Evolutionary conservation across 495 filamentous ascomycete species (phyloP).

Genomic region (Penicillium riverlandense): DNA sequence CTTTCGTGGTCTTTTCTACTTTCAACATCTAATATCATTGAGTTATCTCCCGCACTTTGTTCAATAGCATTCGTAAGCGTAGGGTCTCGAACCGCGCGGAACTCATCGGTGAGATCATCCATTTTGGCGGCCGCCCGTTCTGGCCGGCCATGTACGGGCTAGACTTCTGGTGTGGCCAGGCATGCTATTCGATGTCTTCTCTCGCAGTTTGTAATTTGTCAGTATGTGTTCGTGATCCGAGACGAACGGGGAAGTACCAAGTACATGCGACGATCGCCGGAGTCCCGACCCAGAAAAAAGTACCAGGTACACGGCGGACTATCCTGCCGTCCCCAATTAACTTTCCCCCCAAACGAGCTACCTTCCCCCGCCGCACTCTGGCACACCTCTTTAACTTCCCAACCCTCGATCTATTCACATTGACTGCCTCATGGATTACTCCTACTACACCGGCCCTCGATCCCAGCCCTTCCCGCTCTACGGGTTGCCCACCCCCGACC

Average conservation of each 20-base stretch:
- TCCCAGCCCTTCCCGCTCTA: slow-evolving; percentile 32
- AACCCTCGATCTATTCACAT: not conserved
- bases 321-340: no score
- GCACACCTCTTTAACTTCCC: not conserved
- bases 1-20: not conserved
- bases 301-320: no score
- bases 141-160: slow-evolving; percentile 6
- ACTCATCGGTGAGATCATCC: slow-evolving; percentile 15
- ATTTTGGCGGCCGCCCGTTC: slow-evolving; percentile 4
- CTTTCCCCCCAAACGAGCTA: no score
- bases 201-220: no score
- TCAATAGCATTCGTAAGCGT: not conserved
- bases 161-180: not conserved
- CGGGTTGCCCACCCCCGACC: slow-evolving; percentile 32
- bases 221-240: no score
- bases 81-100: no score
- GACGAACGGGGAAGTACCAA: not conserved
- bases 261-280: not conserved
- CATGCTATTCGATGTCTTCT: no score
- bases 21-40: slow-evolving; percentile 5
- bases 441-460: slow-evolving; percentile 25
- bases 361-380: not conserved
- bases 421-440: slow-evolving; percentile 30
- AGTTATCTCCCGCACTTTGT: not conserved
- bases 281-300: no score